Base-by-base conservation (phyloP, 306 rosid genomes). In the Begonia peltatifolia region DNA sequence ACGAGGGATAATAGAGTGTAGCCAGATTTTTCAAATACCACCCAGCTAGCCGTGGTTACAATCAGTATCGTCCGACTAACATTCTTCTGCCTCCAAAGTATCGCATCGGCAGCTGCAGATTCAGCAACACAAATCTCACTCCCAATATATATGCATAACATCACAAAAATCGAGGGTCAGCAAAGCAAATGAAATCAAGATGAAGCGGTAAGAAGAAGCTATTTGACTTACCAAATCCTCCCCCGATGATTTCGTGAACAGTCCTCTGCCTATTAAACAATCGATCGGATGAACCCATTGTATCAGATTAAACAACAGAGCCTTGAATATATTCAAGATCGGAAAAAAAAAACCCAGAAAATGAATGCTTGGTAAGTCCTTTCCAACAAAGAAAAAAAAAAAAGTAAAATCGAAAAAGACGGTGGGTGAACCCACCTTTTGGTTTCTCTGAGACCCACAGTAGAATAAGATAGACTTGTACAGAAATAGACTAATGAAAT, bases 21-120 rank as follows among this genome's bases (percentile, higher is more conserved):
- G 62, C 99, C 88, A 74, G 87, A 86, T 80, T 70, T 77, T 78
- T 87, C 96, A 77, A 92, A 92, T 63, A 92, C 88, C 67, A 86
- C 55, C 95, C 95, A 86, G 71, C 63, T 79, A 49, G 78, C 82
- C 53, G 87, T 63, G 47, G 89, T 65, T 14, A 77, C 68, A 61
- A 72, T 43, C 53, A 86, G 60, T 71, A 92, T 79, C 70, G 80
- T 60, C 75, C 71, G 11, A 44, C 81, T 83, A 44, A 68, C 68
- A 80, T 92, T 76, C 80, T 75, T 87, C 64, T 63, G 64, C 65
- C 84, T 77, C 99, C 99, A 92, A 42, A 87, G 76, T 62, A 92
- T 72, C 72, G 84, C 77, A 78, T 92, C 99, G 61, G 96, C 95
- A 65, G 66, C 99, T 87, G 79, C 38, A 30, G 38, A 30, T 30